phyloP scores from a whole-genome alignment of 371 early-diverging fungal genomes.

The Apophysomyces elegans region DNA sequence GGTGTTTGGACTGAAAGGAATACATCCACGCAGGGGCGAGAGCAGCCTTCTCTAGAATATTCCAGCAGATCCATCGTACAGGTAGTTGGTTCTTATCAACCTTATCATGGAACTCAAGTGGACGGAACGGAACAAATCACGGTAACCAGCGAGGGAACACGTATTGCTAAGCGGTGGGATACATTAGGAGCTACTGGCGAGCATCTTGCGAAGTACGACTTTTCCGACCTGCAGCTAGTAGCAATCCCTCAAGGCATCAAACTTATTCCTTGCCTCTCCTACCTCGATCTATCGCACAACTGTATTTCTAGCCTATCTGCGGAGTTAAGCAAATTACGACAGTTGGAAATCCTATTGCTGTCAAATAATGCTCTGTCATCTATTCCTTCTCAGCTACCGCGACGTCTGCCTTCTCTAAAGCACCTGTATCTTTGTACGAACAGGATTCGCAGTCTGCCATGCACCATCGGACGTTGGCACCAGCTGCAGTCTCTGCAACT shows the following conservation, averaged over 20 bases:
- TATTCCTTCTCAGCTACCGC: slow-evolving; percentile 51
- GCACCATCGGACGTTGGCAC: slow-evolving; percentile 42
- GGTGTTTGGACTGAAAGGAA: neutral
- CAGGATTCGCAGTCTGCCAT: slow-evolving; percentile 51
- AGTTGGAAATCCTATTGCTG: slow-evolving; percentile 57
- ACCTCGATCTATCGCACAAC: slow-evolving; percentile 61
- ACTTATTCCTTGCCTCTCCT: slow-evolving; percentile 43
- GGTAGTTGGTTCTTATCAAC: too few species aligned
- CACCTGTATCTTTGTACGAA: slow-evolving; percentile 59
- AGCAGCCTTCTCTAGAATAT: neutral
- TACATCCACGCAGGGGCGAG: neutral
- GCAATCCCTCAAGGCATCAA: slow-evolving; percentile 45
- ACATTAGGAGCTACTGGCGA: too few species aligned
- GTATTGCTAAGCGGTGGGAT: too few species aligned
- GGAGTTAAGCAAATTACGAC: slow-evolving; percentile 42
- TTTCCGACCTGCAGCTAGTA: slow-evolving; percentile 19
- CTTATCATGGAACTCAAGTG: too few species aligned
- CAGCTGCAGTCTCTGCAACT: slow-evolving; percentile 57
- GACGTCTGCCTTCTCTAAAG: slow-evolving; percentile 44
- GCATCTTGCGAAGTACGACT: too few species aligned
- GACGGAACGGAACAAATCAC: too few species aligned
- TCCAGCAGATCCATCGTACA: neutral
- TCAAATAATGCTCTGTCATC: slow-evolving; percentile 54
- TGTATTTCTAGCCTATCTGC: slow-evolving; percentile 30
- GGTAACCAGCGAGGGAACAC: too few species aligned